A percentile compares a stretch with the other conserved stretches of the same genome.
Conservation (phyloP, 2,329 filamentous ascomycete genomes). For the Arachnopeziza araneosa region DNA sequence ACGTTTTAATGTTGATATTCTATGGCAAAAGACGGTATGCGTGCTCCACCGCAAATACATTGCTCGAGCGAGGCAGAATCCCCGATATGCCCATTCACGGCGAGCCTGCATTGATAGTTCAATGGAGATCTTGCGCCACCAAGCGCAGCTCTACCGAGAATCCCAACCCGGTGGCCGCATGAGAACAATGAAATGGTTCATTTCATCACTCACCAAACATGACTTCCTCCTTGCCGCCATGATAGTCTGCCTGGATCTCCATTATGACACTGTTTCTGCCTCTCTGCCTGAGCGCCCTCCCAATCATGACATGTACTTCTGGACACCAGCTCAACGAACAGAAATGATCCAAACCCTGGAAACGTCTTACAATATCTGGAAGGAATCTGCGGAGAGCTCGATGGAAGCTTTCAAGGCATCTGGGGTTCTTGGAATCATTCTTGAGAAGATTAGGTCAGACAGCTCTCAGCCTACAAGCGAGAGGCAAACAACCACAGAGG, state of each 20-base stretch:
- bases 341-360: slow-evolving; percentile 76
- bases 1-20: slow-evolving; percentile 74
- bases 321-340: slow-evolving; percentile 54
- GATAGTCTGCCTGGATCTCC: slow-evolving; percentile 76
- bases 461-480: slow-evolving; percentile 24
- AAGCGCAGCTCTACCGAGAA: slow-evolving; percentile 70
- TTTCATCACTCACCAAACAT: slow-evolving; percentile 72
- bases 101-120: slow-evolving; percentile 82
- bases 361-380: slow-evolving; percentile 73
- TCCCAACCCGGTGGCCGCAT: slow-evolving; percentile 67
- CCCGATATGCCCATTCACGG: slow-evolving; percentile 78
- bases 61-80: slow-evolving; percentile 68
- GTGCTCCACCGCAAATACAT: slow-evolving; percentile 86
- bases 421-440: slow-evolving; percentile 74
- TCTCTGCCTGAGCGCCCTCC: slow-evolving; percentile 30
- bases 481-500: slow-evolving; percentile 13
- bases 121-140: slow-evolving; percentile 71
- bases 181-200: slow-evolving; percentile 69
- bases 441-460: slow-evolving; percentile 65
- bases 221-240: slow-evolving; percentile 86
- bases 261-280: slow-evolving; percentile 52
- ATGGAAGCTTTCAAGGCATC: slow-evolving; percentile 89
- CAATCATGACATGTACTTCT: slow-evolving; percentile 46
- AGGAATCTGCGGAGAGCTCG: slow-evolving; percentile 66
- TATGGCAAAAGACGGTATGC: slow-evolving; percentile 85